phyloP scores from a whole-genome alignment of 1,139 yeast genomes.

The Yamadazyma songkhlaensis region DNA sequence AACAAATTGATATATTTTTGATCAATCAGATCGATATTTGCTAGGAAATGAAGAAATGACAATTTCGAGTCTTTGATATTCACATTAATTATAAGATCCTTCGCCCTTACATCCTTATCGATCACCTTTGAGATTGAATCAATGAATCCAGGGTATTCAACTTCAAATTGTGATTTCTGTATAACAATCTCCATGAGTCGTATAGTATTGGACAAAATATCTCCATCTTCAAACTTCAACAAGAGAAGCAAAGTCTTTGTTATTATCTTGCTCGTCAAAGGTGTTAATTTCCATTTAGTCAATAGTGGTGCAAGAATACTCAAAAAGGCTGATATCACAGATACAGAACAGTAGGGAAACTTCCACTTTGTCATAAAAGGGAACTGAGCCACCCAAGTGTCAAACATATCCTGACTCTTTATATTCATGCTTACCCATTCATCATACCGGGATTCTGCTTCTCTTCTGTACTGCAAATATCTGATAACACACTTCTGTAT shows the following conservation, averaged over 20 bases:
- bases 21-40: conserved; percentile 4
- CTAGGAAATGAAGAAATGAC: conserved; percentile 19
- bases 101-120: neutral
- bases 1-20: conserved; percentile 1
- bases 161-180: conserved; percentile 1
- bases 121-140: conserved; percentile 5
- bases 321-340: neutral
- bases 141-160: conserved; percentile 10
- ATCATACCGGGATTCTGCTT: conserved; percentile 8
- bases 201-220: neutral
- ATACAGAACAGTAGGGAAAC: conserved; percentile 5
- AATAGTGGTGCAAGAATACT: neutral
- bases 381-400: conserved; percentile 11
- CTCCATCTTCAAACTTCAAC: neutral
- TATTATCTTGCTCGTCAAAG: conserved; percentile 4
- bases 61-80: conserved; percentile 17
- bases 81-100: conserved; percentile 17
- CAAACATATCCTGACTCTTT: conserved; percentile 7
- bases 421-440: conserved; percentile 8
- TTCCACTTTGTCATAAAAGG: conserved; percentile 8
- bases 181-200: neutral
- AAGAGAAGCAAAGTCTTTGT: conserved; percentile 1
- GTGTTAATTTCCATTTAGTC: conserved; percentile 4
- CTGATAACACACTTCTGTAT: conserved; percentile 50
- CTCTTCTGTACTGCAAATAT: conserved; percentile 24